These are phyloP conservation scores for Dothiorella sarmentorum DNA, from an alignment of 2,329 filamentous ascomycete genomes.

Conservation along the genomic window DNA sequence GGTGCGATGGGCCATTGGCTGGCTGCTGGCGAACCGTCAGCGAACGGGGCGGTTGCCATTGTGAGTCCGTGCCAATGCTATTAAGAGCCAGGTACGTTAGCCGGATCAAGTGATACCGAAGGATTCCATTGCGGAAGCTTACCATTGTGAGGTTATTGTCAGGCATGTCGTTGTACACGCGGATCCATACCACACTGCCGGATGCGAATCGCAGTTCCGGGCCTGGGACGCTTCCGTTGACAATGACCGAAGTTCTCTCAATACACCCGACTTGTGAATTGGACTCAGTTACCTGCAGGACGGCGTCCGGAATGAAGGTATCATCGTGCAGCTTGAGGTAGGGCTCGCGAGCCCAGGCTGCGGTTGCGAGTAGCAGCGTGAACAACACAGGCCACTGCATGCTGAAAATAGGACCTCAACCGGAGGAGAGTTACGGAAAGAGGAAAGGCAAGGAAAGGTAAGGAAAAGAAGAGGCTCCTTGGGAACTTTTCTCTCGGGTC, in stretches of 20 bases:
- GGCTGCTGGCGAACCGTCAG: slow-evolving; percentile 59
- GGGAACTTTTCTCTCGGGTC: not conserved
- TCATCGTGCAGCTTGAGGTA: slow-evolving; percentile 19
- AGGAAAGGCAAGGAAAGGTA: not conserved
- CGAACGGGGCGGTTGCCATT: slow-evolving; percentile 58
- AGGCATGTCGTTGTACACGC: slow-evolving; percentile 57
- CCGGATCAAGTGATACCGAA: not conserved
- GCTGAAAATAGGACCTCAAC: not conserved
- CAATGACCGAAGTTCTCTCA: slow-evolving; percentile 45
- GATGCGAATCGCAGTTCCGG: slow-evolving; percentile 47
- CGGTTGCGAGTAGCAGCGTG: not conserved
- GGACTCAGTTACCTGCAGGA: slow-evolving; percentile 45
- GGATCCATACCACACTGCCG: slow-evolving; percentile 51
- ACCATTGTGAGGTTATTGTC: slow-evolving; percentile 58
- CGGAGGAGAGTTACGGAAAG: not conserved
- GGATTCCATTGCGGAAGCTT: not conserved
- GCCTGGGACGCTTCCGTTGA: slow-evolving; percentile 54
- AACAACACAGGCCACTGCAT: not conserved
- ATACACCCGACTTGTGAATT: slow-evolving; percentile 47
- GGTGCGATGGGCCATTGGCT: slow-evolving; percentile 65
- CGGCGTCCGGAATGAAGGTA: slow-evolving; percentile 42
- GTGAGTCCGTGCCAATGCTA: slow-evolving; percentile 67
- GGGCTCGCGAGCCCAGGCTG: not conserved
- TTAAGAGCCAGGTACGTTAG: not conserved
- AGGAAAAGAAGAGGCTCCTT: not conserved